Evolutionary conservation across 257 asterid species (phyloP).

Genomic region (Ocimum tenuiflorum): DNA sequence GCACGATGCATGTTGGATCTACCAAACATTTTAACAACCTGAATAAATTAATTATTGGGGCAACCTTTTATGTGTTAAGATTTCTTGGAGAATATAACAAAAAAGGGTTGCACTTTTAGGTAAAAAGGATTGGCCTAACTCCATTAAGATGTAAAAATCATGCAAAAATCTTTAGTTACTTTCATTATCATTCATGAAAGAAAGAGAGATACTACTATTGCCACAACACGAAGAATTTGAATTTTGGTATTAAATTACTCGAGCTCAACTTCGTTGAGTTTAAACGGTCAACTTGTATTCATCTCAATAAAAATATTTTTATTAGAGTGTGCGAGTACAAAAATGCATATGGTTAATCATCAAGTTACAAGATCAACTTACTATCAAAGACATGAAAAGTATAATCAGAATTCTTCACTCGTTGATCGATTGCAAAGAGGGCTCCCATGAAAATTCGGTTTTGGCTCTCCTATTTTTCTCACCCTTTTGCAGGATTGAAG

Average conservation of each 20-base stretch:
- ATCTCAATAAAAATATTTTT: no score
- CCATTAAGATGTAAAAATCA: slow-evolving; percentile 1
- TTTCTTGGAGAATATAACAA: not conserved
- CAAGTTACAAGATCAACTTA: not conserved
- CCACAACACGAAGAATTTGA: no score
- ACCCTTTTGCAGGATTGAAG: no score
- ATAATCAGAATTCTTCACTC: slow-evolving; percentile 15
- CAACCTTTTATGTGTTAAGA: not conserved
- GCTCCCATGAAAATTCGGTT: slow-evolving; percentile 41
- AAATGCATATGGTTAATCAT: slow-evolving; percentile 5
- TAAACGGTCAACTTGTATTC: no score
- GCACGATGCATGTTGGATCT: slow-evolving; percentile 31
- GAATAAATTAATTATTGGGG: not conserved
- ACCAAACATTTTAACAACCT: slow-evolving; percentile 20
- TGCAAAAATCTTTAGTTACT: not conserved
- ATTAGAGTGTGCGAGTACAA: no score
- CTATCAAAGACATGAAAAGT: not conserved
- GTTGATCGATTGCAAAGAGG: slow-evolving; percentile 43
- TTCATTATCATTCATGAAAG: not conserved
- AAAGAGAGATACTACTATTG: not conserved
- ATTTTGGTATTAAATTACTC: no score
- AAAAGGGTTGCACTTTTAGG: slow-evolving; percentile 22
- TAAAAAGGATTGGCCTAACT: slow-evolving; percentile 12
- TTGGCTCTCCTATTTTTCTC: slow-evolving; percentile 29
- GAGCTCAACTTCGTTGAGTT: no score